phyloP scores from a whole-genome alignment of 345 rosid genomes.

The Eucalyptus curtisii region DNA sequence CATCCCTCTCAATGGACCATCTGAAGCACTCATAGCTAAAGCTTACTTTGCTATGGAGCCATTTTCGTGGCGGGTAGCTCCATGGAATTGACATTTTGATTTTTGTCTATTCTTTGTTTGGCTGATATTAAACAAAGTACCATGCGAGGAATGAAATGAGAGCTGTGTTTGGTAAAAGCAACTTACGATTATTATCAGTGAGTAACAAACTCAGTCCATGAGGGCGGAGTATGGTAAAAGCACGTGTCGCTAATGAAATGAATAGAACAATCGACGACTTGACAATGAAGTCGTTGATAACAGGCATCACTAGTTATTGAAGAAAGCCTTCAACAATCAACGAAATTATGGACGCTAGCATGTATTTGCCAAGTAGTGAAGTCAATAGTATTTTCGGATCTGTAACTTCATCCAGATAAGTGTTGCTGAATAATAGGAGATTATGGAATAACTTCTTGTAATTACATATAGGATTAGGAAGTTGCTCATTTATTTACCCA shows the following conservation, averaged over 20 bases:
- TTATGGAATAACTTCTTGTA: background rate
- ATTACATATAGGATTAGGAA: background rate
- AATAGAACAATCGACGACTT: background rate
- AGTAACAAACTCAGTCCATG: background rate
- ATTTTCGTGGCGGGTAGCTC: background rate
- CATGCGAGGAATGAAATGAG: background rate
- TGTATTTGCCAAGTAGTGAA: background rate
- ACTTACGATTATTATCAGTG: background rate
- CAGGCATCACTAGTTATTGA: rapidly evolving
- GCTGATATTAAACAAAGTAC: background rate
- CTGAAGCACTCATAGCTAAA: too few species aligned
- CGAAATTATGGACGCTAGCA: background rate
- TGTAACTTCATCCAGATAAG: background rate
- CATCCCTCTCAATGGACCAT: too few species aligned
- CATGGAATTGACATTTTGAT: background rate
- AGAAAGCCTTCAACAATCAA: background rate
- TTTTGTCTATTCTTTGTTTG: background rate
- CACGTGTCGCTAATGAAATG: background rate
- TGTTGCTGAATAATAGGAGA: background rate
- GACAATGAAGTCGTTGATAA: background rate
- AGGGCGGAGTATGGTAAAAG: background rate
- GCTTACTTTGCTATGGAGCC: background rate
- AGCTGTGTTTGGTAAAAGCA: background rate
- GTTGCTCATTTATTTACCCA: background rate
- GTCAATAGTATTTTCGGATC: rapidly evolving